These are phyloP conservation scores for Diplodia intermedia DNA, from an alignment of 2,329 filamentous ascomycete genomes.

Conservation along the genomic window DNA sequence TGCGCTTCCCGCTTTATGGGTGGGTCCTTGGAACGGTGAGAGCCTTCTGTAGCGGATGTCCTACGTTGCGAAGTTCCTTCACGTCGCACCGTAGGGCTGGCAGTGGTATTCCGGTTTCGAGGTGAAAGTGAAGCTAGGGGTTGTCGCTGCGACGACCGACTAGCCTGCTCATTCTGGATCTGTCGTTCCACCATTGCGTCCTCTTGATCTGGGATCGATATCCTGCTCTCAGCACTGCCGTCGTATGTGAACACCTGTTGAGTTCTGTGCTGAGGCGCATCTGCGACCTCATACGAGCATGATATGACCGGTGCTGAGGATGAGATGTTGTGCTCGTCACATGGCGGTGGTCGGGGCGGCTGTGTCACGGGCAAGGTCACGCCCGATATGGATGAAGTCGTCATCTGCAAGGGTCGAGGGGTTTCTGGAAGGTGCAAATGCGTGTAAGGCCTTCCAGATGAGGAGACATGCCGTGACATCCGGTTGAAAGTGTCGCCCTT, in stretches of 20 bases:
- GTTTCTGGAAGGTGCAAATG: conserved; percentile 8
- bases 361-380: neutral
- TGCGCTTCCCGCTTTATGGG: conserved; percentile 6
- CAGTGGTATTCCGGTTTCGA: neutral
- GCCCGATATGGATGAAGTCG: neutral
- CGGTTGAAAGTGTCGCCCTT: neutral
- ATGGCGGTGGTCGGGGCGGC: neutral
- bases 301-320: conserved; percentile 4
- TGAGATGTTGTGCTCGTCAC: neutral
- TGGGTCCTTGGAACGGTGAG: neutral
- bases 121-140: neutral
- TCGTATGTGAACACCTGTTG: neutral
- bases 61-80: neutral
- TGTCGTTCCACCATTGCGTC: conserved; percentile 13
- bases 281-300: neutral
- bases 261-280: neutral
- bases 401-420: neutral
- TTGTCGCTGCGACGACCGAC: neutral
- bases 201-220: conserved; percentile 8
- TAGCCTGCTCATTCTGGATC: conserved; percentile 20
- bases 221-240: conserved; percentile 13
- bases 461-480: conserved; percentile 10
- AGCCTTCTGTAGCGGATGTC: neutral
- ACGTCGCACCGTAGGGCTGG: neutral
- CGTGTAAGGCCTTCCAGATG: neutral